Base-by-base conservation (phyloP, 176 grass and related monocot genomes). In the Raddia guianensis region DNA sequence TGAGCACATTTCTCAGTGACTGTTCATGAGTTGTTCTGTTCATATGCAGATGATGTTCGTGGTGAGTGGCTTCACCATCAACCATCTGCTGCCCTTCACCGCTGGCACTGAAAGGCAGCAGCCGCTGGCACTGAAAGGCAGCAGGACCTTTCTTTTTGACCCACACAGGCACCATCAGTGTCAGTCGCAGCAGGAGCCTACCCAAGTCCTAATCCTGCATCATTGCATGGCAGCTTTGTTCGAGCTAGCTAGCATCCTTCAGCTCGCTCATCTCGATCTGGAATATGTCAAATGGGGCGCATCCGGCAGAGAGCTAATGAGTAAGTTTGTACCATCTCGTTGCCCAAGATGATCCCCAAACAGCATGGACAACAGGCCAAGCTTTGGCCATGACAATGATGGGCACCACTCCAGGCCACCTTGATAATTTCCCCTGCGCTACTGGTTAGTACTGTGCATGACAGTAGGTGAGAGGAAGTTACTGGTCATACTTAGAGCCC, bases 151-250 rank as follows among this genome's bases (percentile, higher is more conserved):
- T 66, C 44, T 33, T 70, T 77, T 58, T 58, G 70, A 81, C 65
- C 81, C 72, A 84, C 69, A 72, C 45, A 69, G 50, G 79, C 59
- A 72, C 84, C 57, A 80, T 84, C 48, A 64, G 72, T 79, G 77
- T 86, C 73, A 67, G 82, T 72, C 75, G 33, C 54, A 56, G 11
- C 76, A 74, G 46, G 61, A 56, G 15, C 44, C 43, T 77, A 49
- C 40, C 1, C 69, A 74, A 77, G 84, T 84, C 78, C 12, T 68
- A 73, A 74, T 50, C 75, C 34, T 50, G 72, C 81, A 91, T 87
- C 77, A 87, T 91, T 77, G 81, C 72, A 53, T 68, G 76, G 20
- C 43, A 61, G 77, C 81, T 82, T 80, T 80, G 80, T 72, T 87
- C 73, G 70, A 87, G 80, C 27, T 64, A 49, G 9, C 47, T 10